Percentiles rank a stretch among this genome's conserved stretches.
Evolutionary conservation across 2,329 filamentous ascomycete species (phyloP).

Genomic region (Microdochium nivale): DNA sequence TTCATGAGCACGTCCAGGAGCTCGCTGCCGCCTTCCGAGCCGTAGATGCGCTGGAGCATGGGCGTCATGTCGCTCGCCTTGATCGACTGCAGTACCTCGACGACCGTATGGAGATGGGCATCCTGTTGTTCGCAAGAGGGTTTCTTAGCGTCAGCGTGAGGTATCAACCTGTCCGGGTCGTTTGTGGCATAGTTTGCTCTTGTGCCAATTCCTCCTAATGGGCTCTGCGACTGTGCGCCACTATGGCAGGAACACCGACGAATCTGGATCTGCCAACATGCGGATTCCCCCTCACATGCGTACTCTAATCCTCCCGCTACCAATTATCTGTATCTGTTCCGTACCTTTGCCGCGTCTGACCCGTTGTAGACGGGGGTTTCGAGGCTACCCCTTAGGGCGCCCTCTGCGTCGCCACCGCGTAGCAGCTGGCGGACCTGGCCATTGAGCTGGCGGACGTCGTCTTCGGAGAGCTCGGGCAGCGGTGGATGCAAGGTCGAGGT

Average conservation of each 20-base stretch:
- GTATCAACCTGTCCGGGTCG: no score
- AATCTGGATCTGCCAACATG: no score
- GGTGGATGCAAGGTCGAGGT: slow-evolving; percentile 73
- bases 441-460: slow-evolving; percentile 69
- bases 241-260: no score
- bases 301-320: no score
- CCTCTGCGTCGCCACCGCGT: slow-evolving; percentile 78
- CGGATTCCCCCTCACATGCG: no score
- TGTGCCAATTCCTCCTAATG: no score
- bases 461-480: slow-evolving; percentile 63
- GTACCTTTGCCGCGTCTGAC: slow-evolving; percentile 47
- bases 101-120: slow-evolving; percentile 75
- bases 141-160: slow-evolving; percentile 7
- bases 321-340: no score
- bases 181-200: no score
- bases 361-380: slow-evolving; percentile 75
- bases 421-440: slow-evolving; percentile 82
- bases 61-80: slow-evolving; percentile 93
- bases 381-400: slow-evolving; percentile 73
- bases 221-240: no score
- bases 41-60: slow-evolving; percentile 74
- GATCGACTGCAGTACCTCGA: slow-evolving; percentile 92
- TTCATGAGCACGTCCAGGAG: slow-evolving; percentile 93
- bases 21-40: slow-evolving; percentile 71
- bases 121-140: slow-evolving; percentile 47